A percentile compares a stretch with the other conserved stretches of the same genome.
Evolutionary conservation across 2,329 filamentous ascomycete genomes (phyloP).

Genomic region (Calonectria hawksworthii): DNA sequence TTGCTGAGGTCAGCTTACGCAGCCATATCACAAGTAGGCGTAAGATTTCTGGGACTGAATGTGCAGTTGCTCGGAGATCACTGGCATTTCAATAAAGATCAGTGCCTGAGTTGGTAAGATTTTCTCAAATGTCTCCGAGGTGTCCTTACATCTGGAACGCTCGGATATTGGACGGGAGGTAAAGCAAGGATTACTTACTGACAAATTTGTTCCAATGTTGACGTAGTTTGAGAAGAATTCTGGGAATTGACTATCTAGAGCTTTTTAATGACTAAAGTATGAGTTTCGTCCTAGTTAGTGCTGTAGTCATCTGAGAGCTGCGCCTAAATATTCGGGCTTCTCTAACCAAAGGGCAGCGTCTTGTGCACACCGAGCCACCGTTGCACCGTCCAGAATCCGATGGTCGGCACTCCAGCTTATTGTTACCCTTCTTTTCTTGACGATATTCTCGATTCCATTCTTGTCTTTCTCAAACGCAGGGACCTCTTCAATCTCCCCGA

Average conservation of each 20-base stretch:
- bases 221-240: background rate
- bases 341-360: conserved; percentile 18
- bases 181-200: background rate
- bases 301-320: background rate
- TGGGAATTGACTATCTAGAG: background rate
- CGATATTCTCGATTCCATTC: background rate
- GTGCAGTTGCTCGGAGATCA: background rate
- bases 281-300: background rate
- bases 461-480: background rate
- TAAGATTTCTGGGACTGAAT: background rate
- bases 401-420: conserved; percentile 24
- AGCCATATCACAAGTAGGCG: background rate
- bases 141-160: no score
- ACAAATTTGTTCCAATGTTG: background rate
- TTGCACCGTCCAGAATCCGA: conserved; percentile 11
- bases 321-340: background rate
- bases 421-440: background rate
- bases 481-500: background rate
- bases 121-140: background rate
- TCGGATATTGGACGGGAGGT: no score
- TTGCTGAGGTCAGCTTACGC: background rate
- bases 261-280: background rate
- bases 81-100: background rate
- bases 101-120: background rate
- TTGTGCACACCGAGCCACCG: conserved; percentile 22